Evolutionary conservation across 352 stramenopile species (phyloP).

Genomic region (Globisporangium echinulatum): DNA sequence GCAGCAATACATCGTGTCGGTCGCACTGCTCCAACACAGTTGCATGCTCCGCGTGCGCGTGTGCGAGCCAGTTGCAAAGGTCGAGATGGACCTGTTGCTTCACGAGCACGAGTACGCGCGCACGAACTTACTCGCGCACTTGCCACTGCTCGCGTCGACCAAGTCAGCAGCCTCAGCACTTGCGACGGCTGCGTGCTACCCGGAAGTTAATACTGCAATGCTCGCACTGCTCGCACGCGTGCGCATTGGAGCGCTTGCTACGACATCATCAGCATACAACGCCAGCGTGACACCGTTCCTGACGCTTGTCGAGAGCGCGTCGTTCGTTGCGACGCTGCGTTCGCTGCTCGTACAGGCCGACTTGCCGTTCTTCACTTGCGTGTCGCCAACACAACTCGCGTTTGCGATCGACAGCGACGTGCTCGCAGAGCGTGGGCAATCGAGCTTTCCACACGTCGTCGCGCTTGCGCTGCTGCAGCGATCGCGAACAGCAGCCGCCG

Average conservation of each 20-base stretch:
- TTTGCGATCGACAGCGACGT: conserved; percentile 59
- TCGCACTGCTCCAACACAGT: conserved; percentile 22
- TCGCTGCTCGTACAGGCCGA: conserved; percentile 28
- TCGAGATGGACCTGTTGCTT: conserved; percentile 44
- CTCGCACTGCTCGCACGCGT: conserved; percentile 20
- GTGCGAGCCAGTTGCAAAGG: conserved; percentile 50
- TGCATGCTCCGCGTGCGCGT: conserved; percentile 31
- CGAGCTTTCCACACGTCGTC: conserved; percentile 58
- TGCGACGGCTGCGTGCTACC: conserved; percentile 31
- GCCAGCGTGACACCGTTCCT: conserved; percentile 26
- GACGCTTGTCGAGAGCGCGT: conserved; percentile 44
- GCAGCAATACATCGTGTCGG: conserved; percentile 38
- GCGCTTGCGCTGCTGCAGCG: conserved; percentile 26
- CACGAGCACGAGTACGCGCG: conserved; percentile 40
- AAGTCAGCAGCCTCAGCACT: conserved; percentile 10
- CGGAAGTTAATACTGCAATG: conserved; percentile 29
- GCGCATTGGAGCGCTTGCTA: conserved; percentile 9
- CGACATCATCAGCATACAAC: conserved; percentile 7
- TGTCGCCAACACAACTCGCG: conserved; percentile 40
- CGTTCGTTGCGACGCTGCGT: conserved; percentile 42
- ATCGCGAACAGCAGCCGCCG: conserved; percentile 3
- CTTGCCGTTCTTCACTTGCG: conserved; percentile 63
- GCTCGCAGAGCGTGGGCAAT: conserved; percentile 29
- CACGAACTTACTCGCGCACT: conserved; percentile 21
- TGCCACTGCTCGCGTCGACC: not conserved